Evolutionary conservation across 139 green algal species (phyloP), one percentile per base, ranked within the genome.

Genomic region (Microglena sp.): DNA sequence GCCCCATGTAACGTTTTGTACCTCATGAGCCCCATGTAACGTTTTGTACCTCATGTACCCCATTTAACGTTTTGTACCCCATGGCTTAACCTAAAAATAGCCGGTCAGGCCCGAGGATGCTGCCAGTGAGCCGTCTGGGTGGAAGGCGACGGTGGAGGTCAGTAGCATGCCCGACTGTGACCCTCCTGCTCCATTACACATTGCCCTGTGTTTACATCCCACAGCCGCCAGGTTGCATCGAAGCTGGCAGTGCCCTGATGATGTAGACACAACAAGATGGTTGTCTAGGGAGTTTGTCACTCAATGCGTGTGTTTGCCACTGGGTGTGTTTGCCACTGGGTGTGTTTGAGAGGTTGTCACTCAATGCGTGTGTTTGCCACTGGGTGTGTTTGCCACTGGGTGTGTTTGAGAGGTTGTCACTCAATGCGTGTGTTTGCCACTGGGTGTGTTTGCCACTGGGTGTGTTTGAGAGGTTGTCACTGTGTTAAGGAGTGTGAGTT

Each of bases 171-270:
- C 22, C 92, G 66, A 59, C 73, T 88, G 86, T 99, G 93, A 5
- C 94, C 94, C 74, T 99, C 94, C 80, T 99, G 93, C 77, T 97
- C 90, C 60, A 96, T 70, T 53, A 99, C 65, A 65, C 88, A 87
- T 3, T 57, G 27, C 2, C 87, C 87, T 2, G 82, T 93, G 55
- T 90, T 82, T 5, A 89, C 53, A 69, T 98, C 89, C 94, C 94
- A 99, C 62, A 99, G 60, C 15, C 94, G 83, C 94, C 94, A 99
- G 0, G 92, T 99, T 36, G 67, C 68, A 75, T 99, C 94, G 69
- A 89, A 99, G 63, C 77, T 89, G 61, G 86, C 81, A 3, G 88
- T 96, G 29, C 73, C 86, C 76, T 87, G 73, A 1, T 11, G 55
- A 5, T 7, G 26, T 6, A 62, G 57, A 36, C 11, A 18, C 40